Evolutionary conservation across 139 green algal genomes (phyloP), one percentile per base, ranked within the genome.

Genomic region (Pedinophyceae sp.): DNA sequence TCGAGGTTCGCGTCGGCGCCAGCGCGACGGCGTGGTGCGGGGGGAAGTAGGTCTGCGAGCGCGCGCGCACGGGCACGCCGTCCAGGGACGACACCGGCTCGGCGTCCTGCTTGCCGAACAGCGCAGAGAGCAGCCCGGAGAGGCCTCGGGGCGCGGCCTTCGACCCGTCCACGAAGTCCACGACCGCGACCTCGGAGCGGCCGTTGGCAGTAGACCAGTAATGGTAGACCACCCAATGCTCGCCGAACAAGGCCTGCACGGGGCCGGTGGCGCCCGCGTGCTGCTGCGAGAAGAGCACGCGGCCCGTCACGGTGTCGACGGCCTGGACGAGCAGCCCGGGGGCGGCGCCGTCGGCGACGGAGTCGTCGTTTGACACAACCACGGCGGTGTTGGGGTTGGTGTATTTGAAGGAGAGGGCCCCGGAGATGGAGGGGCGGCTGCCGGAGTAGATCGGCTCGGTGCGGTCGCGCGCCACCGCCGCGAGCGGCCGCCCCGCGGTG

Each of bases 361-460:
- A 5, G 24, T 39, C 49, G 17, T 19, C 49, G 20, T 16, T 22
- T n/a, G n/a, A n/a, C 17, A 55, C n/a, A 13, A 43, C 34, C 24
- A 55, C n/a, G 49, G 34, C 20, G 49, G 23, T 30, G 49, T 55
- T 55, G 49, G 49, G 49, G 49, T 55, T 55, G 23, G 13, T 55
- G 49, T 55, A 55, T 23, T 55, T 55, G 49, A 41, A 55, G 5
- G 10, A 7, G 10, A 43, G 10, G 13, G 10, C 34, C 7, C 34
- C 34, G 7, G 34, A 7, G 34, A 43, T 7, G 10, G 34, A 7
- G 13, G 10, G 34, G 13, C 13, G 34, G 34, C 10, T 43, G 34
- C 7, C 10, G 34, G 34, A n/a, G n/a, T n/a, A n/a, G n/a, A n/a
- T n/a, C n/a, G 10, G 34, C 34, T 7, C 34, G 34, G 7, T 43